Conservation (phyloP, 164 flowering plant species). For the Platanus orientalis region DNA sequence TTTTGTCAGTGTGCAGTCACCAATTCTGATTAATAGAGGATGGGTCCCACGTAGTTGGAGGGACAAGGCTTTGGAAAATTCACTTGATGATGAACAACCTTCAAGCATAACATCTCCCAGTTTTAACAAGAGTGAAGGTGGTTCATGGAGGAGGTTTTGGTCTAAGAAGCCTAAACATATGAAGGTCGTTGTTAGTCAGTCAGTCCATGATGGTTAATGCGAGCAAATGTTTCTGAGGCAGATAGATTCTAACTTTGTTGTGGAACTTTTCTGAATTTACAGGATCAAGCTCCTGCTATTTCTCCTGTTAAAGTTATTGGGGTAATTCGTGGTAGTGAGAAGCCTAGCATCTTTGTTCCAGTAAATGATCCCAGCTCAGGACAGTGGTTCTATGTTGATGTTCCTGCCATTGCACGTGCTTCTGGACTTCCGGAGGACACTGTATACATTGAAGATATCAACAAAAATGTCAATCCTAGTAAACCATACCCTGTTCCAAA, state of each 20-base stretch:
- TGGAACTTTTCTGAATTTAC: conserved; percentile 13
- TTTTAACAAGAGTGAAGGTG: conserved; percentile 25
- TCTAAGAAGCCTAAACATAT: conserved; percentile 37
- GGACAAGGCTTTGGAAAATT: conserved; percentile 37
- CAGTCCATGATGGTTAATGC: conserved; percentile 8
- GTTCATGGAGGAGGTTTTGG: conserved; percentile 76
- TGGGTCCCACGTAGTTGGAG: conserved; percentile 97
- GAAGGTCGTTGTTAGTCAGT: conserved; percentile 38
- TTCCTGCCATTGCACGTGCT: conserved; percentile 67
- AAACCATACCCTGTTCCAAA: conserved; percentile 93
- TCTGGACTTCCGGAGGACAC: conserved; percentile 69
- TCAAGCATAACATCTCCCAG: conserved; percentile 14
- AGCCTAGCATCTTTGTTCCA: conserved; percentile 94
- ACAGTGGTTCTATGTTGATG: conserved; percentile 96
- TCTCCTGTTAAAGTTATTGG: conserved; percentile 63
- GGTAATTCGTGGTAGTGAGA: conserved; percentile 84
- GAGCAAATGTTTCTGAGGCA: conserved; percentile 6
- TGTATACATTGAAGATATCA: conserved; percentile 68
- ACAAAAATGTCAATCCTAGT: conserved; percentile 61
- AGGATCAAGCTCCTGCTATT: conserved; percentile 42
- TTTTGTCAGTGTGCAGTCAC: conserved; percentile 63
- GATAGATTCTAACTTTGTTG: conserved; percentile 2
- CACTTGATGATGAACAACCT: conserved; percentile 27
- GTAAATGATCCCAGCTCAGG: conserved; percentile 66
- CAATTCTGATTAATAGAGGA: conserved; percentile 89